Evolutionary conservation across 2,329 filamentous ascomycete genomes (phyloP).

Genomic region (Ceratocystis harringtonii): DNA sequence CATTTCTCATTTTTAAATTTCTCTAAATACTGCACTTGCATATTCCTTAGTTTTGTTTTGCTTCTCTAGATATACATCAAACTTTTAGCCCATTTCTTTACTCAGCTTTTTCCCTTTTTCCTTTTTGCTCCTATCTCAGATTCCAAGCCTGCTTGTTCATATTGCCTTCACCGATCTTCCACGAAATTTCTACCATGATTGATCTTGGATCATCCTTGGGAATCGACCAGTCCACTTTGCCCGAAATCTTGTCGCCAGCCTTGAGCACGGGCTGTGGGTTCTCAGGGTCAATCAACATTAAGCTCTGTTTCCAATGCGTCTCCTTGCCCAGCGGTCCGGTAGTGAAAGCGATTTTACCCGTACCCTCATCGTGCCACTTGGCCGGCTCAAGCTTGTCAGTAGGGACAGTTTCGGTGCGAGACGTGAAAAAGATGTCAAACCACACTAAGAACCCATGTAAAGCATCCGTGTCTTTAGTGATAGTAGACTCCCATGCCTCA

Average conservation of each 20-base stretch:
- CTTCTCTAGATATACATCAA: not conserved
- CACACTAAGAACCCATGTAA: slow-evolving; percentile 84
- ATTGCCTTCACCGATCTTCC: slow-evolving; percentile 34
- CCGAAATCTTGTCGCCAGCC: slow-evolving; percentile 44
- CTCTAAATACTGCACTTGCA: not conserved
- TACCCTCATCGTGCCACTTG: slow-evolving; percentile 41
- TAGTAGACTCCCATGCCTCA: slow-evolving; percentile 43
- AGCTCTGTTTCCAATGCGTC: slow-evolving; percentile 84
- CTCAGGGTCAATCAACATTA: slow-evolving; percentile 53
- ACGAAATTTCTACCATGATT: slow-evolving; percentile 48
- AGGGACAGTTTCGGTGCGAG: slow-evolving; percentile 36
- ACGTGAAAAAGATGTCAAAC: slow-evolving; percentile 88
- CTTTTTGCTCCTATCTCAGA: slow-evolving; percentile 21
- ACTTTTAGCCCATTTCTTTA: not conserved
- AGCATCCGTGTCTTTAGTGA: slow-evolving; percentile 22
- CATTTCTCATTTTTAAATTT: slow-evolving; percentile 53
- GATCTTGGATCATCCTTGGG: slow-evolving; percentile 54
- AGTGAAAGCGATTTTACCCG: slow-evolving; percentile 65
- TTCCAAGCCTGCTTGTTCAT: slow-evolving; percentile 37
- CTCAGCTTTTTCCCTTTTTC: not conserved
- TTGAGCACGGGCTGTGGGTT: slow-evolving; percentile 33
- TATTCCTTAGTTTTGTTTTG: not conserved
- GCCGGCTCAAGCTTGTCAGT: slow-evolving; percentile 39
- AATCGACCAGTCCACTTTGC: slow-evolving; percentile 55
- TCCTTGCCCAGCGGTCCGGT: slow-evolving; percentile 62